Base-by-base conservation (phyloP, 1,284 basidiomycete genomes). In the Ceratobasidium theobromae region DNA sequence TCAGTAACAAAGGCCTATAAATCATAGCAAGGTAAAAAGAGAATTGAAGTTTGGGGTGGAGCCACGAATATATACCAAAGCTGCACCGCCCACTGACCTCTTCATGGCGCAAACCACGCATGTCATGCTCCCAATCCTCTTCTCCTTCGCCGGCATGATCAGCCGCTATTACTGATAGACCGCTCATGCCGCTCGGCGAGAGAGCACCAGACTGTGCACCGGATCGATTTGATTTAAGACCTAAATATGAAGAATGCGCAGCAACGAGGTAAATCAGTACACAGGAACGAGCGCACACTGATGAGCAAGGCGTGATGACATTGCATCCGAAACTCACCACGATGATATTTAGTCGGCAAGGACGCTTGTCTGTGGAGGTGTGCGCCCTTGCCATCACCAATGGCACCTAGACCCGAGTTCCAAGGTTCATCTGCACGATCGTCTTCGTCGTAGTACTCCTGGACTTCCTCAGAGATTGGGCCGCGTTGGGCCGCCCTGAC, bases 281-380 rank as follows among this genome's bases (percentile, higher is more conserved):
- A 38, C 51, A 65, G 58, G 67, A n/a, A 60, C 48, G 58, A 65
- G 21, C 58, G 53, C 52, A 52, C 72, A 74, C 41, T 74, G 68
- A 65, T 69, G 67, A 71, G 70, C 67, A 53, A 55, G 40, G 65
- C 46, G 69, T 69, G 73, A 73, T 32, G 28, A 45, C 70, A 53
- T 27, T 46, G 48, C 43, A 68, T 64, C 45, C 53, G 53, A n/a
- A 65, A 76, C 81, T 69, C 72, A 89, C 89, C 85, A 75, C 87
- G 82, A 78, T 89, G 87, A 73, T 91, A 91, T 73, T 82, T 84
- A 53, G 89, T 88, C 1, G 89, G 89, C 68, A 92, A 81, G 21
- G 89, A 92, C 66, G 83, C 84, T 76, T 92, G 90, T 57, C 89
- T 81, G 74, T 91, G 89, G 67, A 92, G 80, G 49, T 83, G 84